Evolutionary conservation across 495 filamentous ascomycete species (phyloP).

Genomic region (Lentithecium fluviatile): DNA sequence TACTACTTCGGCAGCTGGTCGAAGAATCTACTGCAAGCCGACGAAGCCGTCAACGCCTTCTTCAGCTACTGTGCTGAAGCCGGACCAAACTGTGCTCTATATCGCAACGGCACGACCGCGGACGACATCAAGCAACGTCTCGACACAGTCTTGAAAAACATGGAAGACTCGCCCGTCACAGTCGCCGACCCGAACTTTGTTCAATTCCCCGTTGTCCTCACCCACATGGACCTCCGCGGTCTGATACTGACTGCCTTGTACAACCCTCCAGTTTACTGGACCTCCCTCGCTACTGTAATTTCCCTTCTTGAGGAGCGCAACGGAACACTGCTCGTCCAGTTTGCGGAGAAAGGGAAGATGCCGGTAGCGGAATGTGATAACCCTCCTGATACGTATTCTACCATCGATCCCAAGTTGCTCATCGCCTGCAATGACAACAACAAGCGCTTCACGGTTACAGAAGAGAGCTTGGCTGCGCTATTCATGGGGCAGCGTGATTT

Average conservation of each 20-base stretch:
- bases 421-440: slow-evolving; percentile 8
- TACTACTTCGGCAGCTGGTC: slow-evolving; percentile 17
- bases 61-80: neutral
- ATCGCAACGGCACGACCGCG: slow-evolving; percentile 1
- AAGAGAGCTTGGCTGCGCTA: neutral
- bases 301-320: slow-evolving; percentile 1
- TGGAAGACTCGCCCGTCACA: neutral
- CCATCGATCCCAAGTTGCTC: neutral
- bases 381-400: no score
- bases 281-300: neutral
- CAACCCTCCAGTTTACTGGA: neutral
- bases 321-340: neutral
- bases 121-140: neutral
- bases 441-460: neutral
- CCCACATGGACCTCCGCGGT: neutral
- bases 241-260: neutral
- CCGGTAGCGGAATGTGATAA: neutral
- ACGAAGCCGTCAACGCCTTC: slow-evolving; percentile 7
- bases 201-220: neutral
- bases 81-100: slow-evolving; percentile 6
- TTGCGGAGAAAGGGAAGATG: neutral
- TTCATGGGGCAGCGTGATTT: neutral
- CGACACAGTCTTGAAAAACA: neutral
- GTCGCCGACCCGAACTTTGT: slow-evolving; percentile 7
- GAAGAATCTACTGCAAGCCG: slow-evolving; percentile 6